A percentile compares a stretch with the other conserved stretches of the same genome.
Conservation (phyloP, 2,329 filamentous ascomycete species). For the Aspergillus sp. region DNA sequence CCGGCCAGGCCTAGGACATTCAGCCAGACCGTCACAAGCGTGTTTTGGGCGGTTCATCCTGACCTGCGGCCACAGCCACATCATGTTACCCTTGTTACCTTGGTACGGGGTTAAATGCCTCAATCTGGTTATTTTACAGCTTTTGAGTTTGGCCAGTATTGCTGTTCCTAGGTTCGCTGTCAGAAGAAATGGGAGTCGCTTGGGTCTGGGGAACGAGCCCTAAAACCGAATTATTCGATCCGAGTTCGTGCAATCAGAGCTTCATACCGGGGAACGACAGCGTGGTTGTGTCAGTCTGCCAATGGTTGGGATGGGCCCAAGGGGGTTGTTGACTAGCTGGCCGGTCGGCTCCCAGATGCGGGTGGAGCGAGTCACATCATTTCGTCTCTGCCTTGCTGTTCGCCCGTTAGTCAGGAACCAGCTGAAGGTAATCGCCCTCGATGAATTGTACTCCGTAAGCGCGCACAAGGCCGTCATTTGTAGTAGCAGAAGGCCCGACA, state of each 20-base stretch:
- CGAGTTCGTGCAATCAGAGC: not conserved
- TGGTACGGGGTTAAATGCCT: not conserved
- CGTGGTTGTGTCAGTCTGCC: not conserved
- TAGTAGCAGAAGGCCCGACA: not conserved
- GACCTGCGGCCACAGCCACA: not conserved
- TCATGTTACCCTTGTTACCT: not conserved
- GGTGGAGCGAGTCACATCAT: conserved; percentile 20
- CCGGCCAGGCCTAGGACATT: not conserved
- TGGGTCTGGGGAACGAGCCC: not conserved
- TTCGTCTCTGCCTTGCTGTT: conserved; percentile 9
- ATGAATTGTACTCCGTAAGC: not conserved
- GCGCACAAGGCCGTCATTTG: not conserved
- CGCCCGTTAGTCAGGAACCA: conserved; percentile 21
- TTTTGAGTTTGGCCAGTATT: not conserved
- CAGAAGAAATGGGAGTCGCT: not conserved
- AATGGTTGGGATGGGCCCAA: not conserved
- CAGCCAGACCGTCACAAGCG: not conserved
- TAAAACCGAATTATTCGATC: not conserved
- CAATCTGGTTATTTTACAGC: not conserved
- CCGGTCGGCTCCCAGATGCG: conserved; percentile 14
- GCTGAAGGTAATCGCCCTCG: conserved; percentile 9
- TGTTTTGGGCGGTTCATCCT: not conserved
- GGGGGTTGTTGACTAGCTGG: not conserved
- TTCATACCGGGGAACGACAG: not conserved
- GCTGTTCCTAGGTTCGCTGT: not conserved